A percentile compares a stretch with the other conserved stretches of the same genome.
phyloP scores from a whole-genome alignment of 306 rosid genomes.

The Vicia sativa region DNA sequence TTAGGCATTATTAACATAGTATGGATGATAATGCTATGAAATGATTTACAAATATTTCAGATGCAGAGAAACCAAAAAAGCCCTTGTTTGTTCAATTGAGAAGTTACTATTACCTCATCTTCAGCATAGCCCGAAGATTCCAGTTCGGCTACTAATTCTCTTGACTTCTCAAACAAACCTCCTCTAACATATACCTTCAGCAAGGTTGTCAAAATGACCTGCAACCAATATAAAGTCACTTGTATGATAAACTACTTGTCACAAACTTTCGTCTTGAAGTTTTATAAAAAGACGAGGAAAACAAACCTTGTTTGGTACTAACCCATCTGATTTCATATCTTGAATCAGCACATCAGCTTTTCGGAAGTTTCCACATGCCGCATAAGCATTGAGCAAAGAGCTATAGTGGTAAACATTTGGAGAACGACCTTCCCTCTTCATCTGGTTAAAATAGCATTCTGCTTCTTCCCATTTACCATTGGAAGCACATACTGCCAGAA shows the following conservation, averaged over 20 bases:
- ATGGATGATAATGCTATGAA: slow-evolving; percentile 6
- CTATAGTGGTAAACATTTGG: slow-evolving; percentile 83
- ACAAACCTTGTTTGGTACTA: slow-evolving; percentile 97
- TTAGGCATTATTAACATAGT: slow-evolving; percentile 20
- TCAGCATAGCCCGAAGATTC: slow-evolving; percentile 78
- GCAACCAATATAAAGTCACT: slow-evolving; percentile 36
- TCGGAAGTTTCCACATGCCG: slow-evolving; percentile 63
- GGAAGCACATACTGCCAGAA: slow-evolving; percentile 89
- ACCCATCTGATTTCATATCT: slow-evolving; percentile 79
- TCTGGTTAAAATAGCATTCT: slow-evolving; percentile 68
- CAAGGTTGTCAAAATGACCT: slow-evolving; percentile 89
- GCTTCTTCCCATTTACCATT: slow-evolving; percentile 78
- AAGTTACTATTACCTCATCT: slow-evolving; percentile 67
- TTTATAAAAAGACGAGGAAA: slow-evolving; percentile 44
- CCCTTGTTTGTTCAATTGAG: slow-evolving; percentile 6
- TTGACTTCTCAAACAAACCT: slow-evolving; percentile 85
- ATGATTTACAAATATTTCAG: slow-evolving; percentile 24
- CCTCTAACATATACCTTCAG: slow-evolving; percentile 92
- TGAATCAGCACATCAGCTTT: slow-evolving; percentile 72
- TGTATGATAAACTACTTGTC: neutral
- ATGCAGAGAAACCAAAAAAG: slow-evolving; percentile 27
- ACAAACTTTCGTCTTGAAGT: neutral
- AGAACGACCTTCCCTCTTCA: slow-evolving; percentile 75
- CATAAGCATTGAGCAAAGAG: slow-evolving; percentile 86
- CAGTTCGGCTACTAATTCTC: slow-evolving; percentile 66